Percentiles rank a stretch among this genome's conserved stretches.
Conservation (phyloP, 2,329 filamentous ascomycete species). For the Ophiocordyceps camponoti-saundersi region DNA sequence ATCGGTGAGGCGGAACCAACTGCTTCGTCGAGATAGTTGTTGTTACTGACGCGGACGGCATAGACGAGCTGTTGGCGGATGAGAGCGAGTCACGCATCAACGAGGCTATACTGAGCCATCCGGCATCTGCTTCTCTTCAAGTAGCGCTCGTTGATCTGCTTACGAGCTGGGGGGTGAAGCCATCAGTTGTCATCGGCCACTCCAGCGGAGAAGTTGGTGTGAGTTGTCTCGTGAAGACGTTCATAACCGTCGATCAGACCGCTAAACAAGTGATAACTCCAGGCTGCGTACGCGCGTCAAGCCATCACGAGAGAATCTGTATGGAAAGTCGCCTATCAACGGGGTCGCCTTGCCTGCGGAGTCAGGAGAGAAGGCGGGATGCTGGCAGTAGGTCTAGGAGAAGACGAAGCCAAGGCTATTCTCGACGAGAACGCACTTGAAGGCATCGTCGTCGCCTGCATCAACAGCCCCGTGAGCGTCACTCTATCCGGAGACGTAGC, state of each 20-base stretch:
- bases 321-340: constrained; percentile 6
- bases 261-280: constrained; percentile 14
- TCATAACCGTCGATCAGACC: not conserved
- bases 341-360: not conserved
- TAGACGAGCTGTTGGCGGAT: constrained; percentile 4
- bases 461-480: constrained; percentile 9
- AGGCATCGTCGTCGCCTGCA: constrained; percentile 5
- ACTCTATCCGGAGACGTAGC: constrained; percentile 8
- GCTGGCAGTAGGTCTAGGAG: constrained; percentile 9
- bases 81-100: constrained; percentile 5
- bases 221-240: not conserved
- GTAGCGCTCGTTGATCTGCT: constrained; percentile 20
- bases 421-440: constrained; percentile 4
- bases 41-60: not conserved
- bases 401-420: not conserved
- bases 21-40: not conserved
- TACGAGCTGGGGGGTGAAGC: constrained; percentile 15
- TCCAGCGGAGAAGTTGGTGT: constrained; percentile 24
- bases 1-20: constrained; percentile 5
- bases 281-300: not conserved
- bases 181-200: constrained; percentile 20
- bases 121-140: constrained; percentile 22
- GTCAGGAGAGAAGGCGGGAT: constrained; percentile 7
- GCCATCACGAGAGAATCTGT: not conserved
- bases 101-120: constrained; percentile 14